A percentile compares a stretch with the other conserved stretches of the same genome.
Conservation (phyloP, 2,329 filamentous ascomycete genomes). For the Rugonectria rugulosa region DNA sequence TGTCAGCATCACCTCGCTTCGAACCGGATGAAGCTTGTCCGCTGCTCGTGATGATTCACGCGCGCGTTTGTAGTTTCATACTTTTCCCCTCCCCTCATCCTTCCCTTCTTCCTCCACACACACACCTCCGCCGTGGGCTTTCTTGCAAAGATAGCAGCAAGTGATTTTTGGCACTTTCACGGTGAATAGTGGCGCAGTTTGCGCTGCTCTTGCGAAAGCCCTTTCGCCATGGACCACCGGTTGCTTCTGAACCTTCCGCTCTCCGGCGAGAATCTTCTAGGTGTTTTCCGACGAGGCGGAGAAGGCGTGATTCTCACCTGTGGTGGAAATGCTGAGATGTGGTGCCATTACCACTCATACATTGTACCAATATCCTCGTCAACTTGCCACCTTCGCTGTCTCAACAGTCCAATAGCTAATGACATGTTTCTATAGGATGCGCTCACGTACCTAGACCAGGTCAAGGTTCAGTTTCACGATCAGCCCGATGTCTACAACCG, state of each 20-base stretch:
- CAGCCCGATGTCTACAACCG: slow-evolving; percentile 97
- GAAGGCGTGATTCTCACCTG: slow-evolving; percentile 32
- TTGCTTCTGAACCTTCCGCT: slow-evolving; percentile 17
- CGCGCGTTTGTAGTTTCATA: slow-evolving; percentile 12
- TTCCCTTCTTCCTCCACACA: slow-evolving; percentile 2
- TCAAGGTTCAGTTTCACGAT: slow-evolving; percentile 97
- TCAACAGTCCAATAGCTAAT: slow-evolving; percentile 20
- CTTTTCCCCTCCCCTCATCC: slow-evolving; percentile 1
- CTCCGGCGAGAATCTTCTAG: slow-evolving; percentile 29
- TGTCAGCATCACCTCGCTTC: slow-evolving; percentile 15
- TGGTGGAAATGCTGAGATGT: slow-evolving; percentile 27
- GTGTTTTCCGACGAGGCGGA: slow-evolving; percentile 31
- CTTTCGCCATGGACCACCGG: slow-evolving; percentile 18
- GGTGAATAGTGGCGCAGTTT: not conserved
- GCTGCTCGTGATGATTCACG: slow-evolving; percentile 23
- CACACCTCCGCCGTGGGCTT: not conserved
- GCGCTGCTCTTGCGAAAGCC: not conserved
- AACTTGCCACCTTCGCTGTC: too few relatives aligned
- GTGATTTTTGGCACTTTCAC: slow-evolving; percentile 4
- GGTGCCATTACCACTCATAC: slow-evolving; percentile 33
- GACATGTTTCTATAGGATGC: slow-evolving; percentile 61
- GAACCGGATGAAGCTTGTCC: slow-evolving; percentile 24
- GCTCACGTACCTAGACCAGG: slow-evolving; percentile 95
- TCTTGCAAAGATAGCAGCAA: not conserved
- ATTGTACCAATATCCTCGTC: slow-evolving; percentile 34